Evolutionary conservation across 768 basidiomycete genomes (phyloP).

Genomic region (Grammothele lineata): DNA sequence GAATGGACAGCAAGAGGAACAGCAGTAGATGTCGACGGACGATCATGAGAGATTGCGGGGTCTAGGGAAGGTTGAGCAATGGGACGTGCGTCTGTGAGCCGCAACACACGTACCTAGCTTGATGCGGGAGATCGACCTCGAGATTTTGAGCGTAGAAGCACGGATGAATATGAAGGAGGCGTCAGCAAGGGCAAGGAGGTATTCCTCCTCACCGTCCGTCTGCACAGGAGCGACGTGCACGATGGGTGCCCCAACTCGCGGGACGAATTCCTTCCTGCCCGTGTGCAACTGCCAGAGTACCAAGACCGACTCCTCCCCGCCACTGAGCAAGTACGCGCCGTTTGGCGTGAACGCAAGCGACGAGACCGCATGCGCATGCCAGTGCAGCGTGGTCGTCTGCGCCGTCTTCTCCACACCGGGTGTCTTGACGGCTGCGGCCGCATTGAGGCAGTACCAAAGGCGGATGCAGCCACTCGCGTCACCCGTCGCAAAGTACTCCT

Average conservation of each 20-base stretch:
- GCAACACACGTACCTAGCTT: slow-evolving; percentile 56
- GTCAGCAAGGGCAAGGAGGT: slow-evolving; percentile 78
- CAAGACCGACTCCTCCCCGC: slow-evolving; percentile 94
- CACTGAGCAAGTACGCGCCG: slow-evolving; percentile 89
- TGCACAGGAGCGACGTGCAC: slow-evolving; percentile 59
- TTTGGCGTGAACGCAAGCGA: slow-evolving; percentile 84
- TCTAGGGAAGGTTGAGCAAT: slow-evolving; percentile 25
- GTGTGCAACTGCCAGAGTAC: slow-evolving; percentile 95
- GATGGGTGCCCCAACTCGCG: slow-evolving; percentile 87
- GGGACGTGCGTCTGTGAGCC: slow-evolving; percentile 2
- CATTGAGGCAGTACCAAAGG: slow-evolving; percentile 88
- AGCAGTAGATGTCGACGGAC: slow-evolving; percentile 36
- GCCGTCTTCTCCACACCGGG: slow-evolving; percentile 72
- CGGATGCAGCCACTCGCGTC: slow-evolving; percentile 81
- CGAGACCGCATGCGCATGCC: slow-evolving; percentile 94
- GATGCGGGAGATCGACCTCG: slow-evolving; percentile 69
- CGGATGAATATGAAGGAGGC: slow-evolving; percentile 75
- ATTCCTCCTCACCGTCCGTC: slow-evolving; percentile 72
- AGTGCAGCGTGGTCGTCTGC: slow-evolving; percentile 85
- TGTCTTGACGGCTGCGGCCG: slow-evolving; percentile 42
- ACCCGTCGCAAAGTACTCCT: slow-evolving; percentile 95
- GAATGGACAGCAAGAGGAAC: slow-evolving; percentile 76
- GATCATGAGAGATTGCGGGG: slow-evolving; percentile 30
- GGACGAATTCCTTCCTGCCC: slow-evolving; percentile 87
- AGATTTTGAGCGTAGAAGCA: slow-evolving; percentile 66